phyloP scores from a whole-genome alignment of 2,329 filamentous ascomycete species.

The Macrophomina phaseolina region DNA sequence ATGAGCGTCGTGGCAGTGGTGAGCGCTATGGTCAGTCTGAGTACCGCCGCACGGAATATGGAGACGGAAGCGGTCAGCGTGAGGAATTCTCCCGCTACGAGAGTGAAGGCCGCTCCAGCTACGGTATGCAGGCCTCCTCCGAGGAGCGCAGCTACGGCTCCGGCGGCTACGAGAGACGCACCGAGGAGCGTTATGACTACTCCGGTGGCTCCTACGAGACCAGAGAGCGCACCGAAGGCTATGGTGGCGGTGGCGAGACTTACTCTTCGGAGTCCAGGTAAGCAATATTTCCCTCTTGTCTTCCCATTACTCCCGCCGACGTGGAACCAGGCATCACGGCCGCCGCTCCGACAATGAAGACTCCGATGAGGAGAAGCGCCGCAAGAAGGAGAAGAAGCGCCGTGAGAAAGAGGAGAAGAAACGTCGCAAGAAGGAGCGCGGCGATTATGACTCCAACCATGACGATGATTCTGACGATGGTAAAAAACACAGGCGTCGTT shows the following conservation, averaged over 20 bases:
- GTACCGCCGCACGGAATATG: slow-evolving; percentile 63
- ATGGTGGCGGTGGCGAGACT: slow-evolving; percentile 40
- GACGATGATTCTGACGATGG: not conserved
- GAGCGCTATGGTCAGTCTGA: slow-evolving; percentile 66
- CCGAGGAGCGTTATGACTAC: slow-evolving; percentile 58
- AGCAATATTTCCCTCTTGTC: slow-evolving; percentile 28
- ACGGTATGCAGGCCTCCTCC: slow-evolving; percentile 64
- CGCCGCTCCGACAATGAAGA: slow-evolving; percentile 40
- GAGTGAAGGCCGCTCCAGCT: slow-evolving; percentile 56
- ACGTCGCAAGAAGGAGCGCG: slow-evolving; percentile 41
- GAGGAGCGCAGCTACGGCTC: slow-evolving; percentile 56
- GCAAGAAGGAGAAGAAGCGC: slow-evolving; percentile 43
- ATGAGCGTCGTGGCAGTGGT: slow-evolving; percentile 47
- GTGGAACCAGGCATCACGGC: slow-evolving; percentile 38
- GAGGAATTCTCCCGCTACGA: slow-evolving; percentile 68
- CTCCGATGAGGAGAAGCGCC: slow-evolving; percentile 35
- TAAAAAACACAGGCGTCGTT: slow-evolving; percentile 25
- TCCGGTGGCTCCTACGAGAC: slow-evolving; percentile 48
- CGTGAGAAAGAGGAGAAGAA: slow-evolving; percentile 51
- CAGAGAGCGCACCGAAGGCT: slow-evolving; percentile 44
- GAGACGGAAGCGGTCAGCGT: slow-evolving; percentile 59
- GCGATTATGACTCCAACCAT: slow-evolving; percentile 8
- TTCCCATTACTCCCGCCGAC: slow-evolving; percentile 1
- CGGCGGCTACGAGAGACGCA: slow-evolving; percentile 64
- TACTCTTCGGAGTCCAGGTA: slow-evolving; percentile 51